phyloP scores from a whole-genome alignment of 83 land plant species.

The Diphasiastrum complanatum region DNA sequence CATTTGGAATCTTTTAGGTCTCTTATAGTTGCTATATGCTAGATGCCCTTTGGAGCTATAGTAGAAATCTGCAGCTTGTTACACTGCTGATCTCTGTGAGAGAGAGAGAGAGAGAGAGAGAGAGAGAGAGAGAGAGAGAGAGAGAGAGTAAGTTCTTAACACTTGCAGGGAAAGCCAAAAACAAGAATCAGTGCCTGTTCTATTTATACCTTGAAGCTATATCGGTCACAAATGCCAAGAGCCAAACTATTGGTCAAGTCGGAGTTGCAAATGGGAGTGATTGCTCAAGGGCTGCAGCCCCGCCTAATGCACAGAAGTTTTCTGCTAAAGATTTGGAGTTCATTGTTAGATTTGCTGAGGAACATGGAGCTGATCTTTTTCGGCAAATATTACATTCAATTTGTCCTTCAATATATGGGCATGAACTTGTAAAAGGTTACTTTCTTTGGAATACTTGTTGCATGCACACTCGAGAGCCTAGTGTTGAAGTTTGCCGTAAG shows the following conservation, averaged over 20 bases:
- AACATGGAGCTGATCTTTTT: slow-evolving; percentile 77
- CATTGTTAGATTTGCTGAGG: slow-evolving; percentile 77
- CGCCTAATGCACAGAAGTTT: slow-evolving; percentile 51
- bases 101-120: no score
- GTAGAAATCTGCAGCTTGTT: no score
- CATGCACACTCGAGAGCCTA: no score
- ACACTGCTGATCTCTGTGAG: no score
- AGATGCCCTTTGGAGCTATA: no score
- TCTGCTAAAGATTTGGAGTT: slow-evolving; percentile 78
- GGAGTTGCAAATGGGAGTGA: slow-evolving; percentile 21
- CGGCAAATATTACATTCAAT: slow-evolving; percentile 89
- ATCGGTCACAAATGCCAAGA: slow-evolving; percentile 75
- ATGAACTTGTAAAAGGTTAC: slow-evolving; percentile 94
- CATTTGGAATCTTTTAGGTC: no score
- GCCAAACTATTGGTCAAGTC: slow-evolving; percentile 44
- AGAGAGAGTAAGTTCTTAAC: no score
- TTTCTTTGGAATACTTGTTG: no score
- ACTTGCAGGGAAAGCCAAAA: slow-evolving; percentile 73
- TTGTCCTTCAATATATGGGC: slow-evolving; percentile 97
- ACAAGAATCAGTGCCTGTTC: slow-evolving; percentile 69
- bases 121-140: no score
- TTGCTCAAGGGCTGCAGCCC: slow-evolving; percentile 35
- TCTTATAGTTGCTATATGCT: no score
- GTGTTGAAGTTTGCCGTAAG: no score
- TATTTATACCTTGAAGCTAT: slow-evolving; percentile 87